Base-by-base conservation (phyloP, 306 rosid genomes). In the Trifolium pratense region DNA sequence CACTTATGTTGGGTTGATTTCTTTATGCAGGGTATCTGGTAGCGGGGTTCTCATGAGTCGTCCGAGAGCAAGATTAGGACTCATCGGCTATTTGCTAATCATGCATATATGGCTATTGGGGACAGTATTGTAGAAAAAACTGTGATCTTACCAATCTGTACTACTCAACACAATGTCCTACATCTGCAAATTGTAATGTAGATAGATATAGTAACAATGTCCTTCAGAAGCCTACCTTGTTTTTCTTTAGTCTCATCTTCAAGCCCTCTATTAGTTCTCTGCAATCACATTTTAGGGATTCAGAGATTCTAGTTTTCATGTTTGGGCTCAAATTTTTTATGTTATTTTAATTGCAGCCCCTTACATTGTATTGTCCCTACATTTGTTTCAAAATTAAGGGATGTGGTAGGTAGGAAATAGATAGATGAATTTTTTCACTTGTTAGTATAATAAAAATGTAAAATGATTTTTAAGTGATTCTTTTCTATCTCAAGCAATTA, bases 51-150 rank as follows among this genome's bases (percentile, higher is more conserved):
- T 95, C 55, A 95, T 90, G 99, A 88, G 83, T 81, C 97, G 89
- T 70, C 99, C 97, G 42, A 78, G 92, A 74, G 96, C 97, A 55
- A 88, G 99, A 85, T 88, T 95, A 43, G 97, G 97, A 63, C 63
- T 90, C 49, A 81, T 95, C 23, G 90, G 89, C 61, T 95, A 95
- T 85, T 84, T 82, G 78, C 80, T 95, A 18, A 25, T 90, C 73
- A 3, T 95, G 89, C 99, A 95, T 77, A 49, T 95, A 72, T 95
- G 99, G 99, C 86, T 95, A 52, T 78, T 95, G 66, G 97, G 81
- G 65, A 83, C 92, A 48, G 75, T 95, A 78, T 82, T 91, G 88
- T 95, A 84, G 86, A 56, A 20, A 49, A 71, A 49, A 73, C 61
- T 64, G 57, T 63, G 83, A 77, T 69, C 61, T 60, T 55, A 46